Conservation (phyloP, 75 land plant species). For the Chamaecyparis obtusa region DNA sequence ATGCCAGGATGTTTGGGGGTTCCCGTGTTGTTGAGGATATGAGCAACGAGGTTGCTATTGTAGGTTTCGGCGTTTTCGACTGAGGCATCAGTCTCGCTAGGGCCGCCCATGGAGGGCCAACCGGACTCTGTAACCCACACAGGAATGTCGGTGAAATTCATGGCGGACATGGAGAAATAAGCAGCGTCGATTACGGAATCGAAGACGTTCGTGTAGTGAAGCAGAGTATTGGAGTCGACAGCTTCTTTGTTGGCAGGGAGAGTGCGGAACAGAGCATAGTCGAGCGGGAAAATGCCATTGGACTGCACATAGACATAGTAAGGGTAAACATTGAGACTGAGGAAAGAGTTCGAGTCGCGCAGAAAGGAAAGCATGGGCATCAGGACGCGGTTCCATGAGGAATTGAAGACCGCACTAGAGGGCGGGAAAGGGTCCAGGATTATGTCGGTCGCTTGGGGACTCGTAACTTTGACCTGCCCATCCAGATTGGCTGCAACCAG, state of each 20-base stretch:
- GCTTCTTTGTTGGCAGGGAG: slow-evolving; percentile 54
- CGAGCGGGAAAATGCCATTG: slow-evolving; percentile 63
- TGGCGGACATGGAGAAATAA: slow-evolving; percentile 58
- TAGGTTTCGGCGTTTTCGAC: slow-evolving; percentile 68
- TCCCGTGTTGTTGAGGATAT: slow-evolving; percentile 47
- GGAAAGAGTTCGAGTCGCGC: slow-evolving; percentile 46
- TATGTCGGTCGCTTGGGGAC: slow-evolving; percentile 74
- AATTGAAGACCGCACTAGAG: slow-evolving; percentile 84
- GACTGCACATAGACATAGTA: slow-evolving; percentile 69
- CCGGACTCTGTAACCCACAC: slow-evolving; percentile 81
- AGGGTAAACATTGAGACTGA: slow-evolving; percentile 91
- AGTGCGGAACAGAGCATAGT: slow-evolving; percentile 71
- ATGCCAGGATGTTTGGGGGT: slow-evolving; percentile 65
- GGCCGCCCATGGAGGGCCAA: slow-evolving; percentile 86
- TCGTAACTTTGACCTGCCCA: slow-evolving; percentile 65
- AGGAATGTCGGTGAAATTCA: slow-evolving; percentile 56
- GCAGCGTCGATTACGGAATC: slow-evolving; percentile 88
- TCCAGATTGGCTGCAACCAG: slow-evolving; percentile 64
- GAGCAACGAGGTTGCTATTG: slow-evolving; percentile 66
- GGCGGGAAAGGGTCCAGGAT: slow-evolving; percentile 85
- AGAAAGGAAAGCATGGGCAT: slow-evolving; percentile 61
- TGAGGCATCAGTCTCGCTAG: slow-evolving; percentile 59
- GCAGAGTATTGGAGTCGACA: slow-evolving; percentile 72
- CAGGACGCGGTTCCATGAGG: slow-evolving; percentile 31
- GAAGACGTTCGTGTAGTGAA: slow-evolving; percentile 74